phyloP scores from a whole-genome alignment of 2,329 filamentous ascomycete genomes.

The Penicillium sp. region DNA sequence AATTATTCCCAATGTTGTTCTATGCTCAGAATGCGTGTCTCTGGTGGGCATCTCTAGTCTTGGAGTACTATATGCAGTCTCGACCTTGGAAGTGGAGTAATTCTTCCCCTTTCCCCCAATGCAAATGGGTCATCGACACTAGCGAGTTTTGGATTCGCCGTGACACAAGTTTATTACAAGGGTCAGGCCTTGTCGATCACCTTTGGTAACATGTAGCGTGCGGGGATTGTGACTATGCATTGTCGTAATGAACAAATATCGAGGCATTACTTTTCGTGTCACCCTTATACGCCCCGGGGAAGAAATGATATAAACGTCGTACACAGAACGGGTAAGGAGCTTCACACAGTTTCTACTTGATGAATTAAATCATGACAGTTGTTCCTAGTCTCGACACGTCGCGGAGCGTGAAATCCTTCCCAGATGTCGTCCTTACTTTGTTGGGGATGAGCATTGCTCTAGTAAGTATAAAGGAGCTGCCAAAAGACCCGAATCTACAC shows the following conservation, averaged over 20 bases:
- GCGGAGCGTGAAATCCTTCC: not conserved
- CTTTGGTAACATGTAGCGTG: not conserved
- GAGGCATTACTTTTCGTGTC: not conserved
- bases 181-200: too few species aligned
- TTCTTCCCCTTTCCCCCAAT: too few species aligned
- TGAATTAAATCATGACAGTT: not conserved
- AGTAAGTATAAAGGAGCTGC: not conserved
- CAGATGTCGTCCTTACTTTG: not conserved
- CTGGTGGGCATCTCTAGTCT: too few species aligned
- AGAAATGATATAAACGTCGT: slow-evolving; percentile 1
- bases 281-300: not conserved
- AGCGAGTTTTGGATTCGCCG: too few species aligned
- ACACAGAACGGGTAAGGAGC: not conserved
- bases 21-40: too few species aligned
- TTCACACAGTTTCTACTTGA: not conserved
- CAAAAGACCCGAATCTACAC: not conserved
- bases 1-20: too few species aligned
- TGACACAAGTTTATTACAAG: too few species aligned
- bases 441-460: not conserved
- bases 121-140: too few species aligned
- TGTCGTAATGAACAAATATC: not conserved
- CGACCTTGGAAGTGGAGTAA: too few species aligned
- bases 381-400: not conserved
- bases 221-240: not conserved
- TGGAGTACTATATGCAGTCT: too few species aligned